Evolutionary conservation across 139 green algal species (phyloP).

Genomic region (Chlamydomonas sp.): DNA sequence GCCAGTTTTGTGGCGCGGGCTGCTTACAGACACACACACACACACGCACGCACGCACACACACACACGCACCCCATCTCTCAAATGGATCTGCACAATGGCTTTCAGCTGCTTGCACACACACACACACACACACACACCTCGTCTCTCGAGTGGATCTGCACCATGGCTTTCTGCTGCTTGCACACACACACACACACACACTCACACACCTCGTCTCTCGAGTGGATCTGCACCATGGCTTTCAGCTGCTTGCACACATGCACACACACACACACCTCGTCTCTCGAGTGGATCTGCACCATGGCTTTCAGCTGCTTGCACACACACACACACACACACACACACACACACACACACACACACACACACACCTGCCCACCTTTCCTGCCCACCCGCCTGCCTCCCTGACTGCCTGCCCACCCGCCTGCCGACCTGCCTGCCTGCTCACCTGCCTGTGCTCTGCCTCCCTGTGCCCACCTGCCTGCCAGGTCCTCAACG

Average conservation of each 20-base stretch:
- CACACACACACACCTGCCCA: too few species aligned
- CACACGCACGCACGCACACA: too few species aligned
- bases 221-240: constrained; percentile 8
- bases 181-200: too few species aligned
- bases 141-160: constrained; percentile 18
- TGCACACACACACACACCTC: constrained; percentile 7
- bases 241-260: constrained; percentile 6
- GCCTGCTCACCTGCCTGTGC: too few species aligned
- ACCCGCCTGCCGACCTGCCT: too few species aligned
- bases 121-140: not conserved
- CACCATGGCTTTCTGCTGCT: constrained; percentile 21
- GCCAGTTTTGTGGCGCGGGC: not conserved
- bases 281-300: constrained; percentile 15
- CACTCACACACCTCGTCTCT: constrained; percentile 3
- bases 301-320: constrained; percentile 7
- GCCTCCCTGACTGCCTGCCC: too few species aligned
- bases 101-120: not conserved
- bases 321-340: not conserved
- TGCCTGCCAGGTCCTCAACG: too few species aligned
- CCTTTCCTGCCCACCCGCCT: too few species aligned
- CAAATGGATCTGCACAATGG: constrained; percentile 14
- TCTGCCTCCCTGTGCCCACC: too few species aligned
- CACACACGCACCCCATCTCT: constrained; percentile 14
- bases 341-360: too few species aligned
- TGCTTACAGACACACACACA: too few species aligned